Conservation (phyloP, 2,329 filamentous ascomycete species). For the Bipolaris victoriae region DNA sequence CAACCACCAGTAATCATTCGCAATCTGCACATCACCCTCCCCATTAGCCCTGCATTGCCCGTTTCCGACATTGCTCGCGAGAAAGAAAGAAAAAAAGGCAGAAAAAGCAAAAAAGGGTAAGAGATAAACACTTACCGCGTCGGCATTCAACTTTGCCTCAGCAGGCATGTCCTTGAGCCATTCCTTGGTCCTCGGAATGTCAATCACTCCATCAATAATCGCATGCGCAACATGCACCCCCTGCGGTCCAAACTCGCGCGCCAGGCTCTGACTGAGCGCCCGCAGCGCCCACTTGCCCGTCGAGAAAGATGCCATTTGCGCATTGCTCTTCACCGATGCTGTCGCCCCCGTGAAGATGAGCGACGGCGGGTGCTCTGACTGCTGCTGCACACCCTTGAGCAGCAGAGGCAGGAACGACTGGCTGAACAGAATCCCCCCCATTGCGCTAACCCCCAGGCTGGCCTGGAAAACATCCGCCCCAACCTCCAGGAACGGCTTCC, state of each 20-base stretch:
- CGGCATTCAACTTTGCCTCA: constrained; percentile 74
- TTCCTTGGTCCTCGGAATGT: constrained; percentile 73
- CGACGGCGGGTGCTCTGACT: constrained; percentile 70
- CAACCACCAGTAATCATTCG: constrained; percentile 82
- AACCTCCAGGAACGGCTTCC: constrained; percentile 67
- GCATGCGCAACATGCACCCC: constrained; percentile 84
- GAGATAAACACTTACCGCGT: constrained; percentile 65
- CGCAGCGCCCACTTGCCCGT: constrained; percentile 80
- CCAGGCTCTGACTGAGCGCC: constrained; percentile 74
- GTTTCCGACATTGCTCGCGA: background rate
- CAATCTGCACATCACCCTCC: constrained; percentile 65
- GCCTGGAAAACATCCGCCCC: constrained; percentile 63
- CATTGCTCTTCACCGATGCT: constrained; percentile 75
- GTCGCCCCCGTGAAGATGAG: constrained; percentile 89
- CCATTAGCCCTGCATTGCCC: constrained; percentile 2
- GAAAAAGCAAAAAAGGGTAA: no score
- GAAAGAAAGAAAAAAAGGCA: no score
- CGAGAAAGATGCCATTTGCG: constrained; percentile 73
- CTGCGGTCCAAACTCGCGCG: constrained; percentile 81
- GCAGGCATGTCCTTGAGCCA: constrained; percentile 61
- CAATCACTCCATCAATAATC: constrained; percentile 84
- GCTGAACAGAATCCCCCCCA: constrained; percentile 78
- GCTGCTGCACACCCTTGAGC: constrained; percentile 61
- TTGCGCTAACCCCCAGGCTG: constrained; percentile 55
- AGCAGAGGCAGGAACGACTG: constrained; percentile 74